Evolutionary conservation across 805 yeast species (phyloP).

Genomic region (Kuraishia ogatae): DNA sequence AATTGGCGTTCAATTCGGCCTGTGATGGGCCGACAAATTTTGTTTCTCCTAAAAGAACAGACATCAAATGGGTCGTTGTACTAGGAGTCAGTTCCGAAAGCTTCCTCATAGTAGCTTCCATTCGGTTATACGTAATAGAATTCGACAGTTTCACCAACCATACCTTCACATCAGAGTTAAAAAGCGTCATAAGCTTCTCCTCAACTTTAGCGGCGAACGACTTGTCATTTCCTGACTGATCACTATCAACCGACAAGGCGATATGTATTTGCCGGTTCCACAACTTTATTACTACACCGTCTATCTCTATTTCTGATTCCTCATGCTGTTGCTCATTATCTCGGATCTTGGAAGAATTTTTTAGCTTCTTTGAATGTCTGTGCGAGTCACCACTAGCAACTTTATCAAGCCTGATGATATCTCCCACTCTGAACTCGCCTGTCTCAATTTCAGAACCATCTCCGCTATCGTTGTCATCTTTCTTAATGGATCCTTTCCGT

Average conservation of each 20-base stretch:
- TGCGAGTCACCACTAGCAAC: conserved; percentile 22
- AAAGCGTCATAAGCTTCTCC: conserved; percentile 38
- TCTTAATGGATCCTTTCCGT: not conserved
- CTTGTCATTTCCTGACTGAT: conserved; percentile 9
- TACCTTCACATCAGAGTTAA: conserved; percentile 34
- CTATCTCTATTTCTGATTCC: conserved; percentile 23
- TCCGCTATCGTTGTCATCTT: not conserved
- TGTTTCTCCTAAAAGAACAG: conserved; percentile 36
- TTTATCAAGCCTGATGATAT: conserved; percentile 56
- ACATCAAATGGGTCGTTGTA: conserved; percentile 29
- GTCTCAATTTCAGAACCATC: conserved; percentile 18
- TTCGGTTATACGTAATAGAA: conserved; percentile 65
- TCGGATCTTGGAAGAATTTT: conserved; percentile 20
- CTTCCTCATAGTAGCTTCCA: conserved; percentile 70
- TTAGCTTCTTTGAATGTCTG: conserved; percentile 13
- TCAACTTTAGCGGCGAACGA: conserved; percentile 26
- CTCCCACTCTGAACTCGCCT: conserved; percentile 64
- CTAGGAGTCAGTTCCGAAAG: conserved; percentile 36
- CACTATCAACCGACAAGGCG: conserved; percentile 45
- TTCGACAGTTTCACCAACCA: conserved; percentile 67
- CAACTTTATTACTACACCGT: conserved; percentile 60
- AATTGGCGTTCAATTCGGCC: conserved; percentile 3
- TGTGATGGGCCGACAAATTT: conserved; percentile 22
- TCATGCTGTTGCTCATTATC: conserved; percentile 15
- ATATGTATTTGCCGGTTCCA: conserved; percentile 39